Base-by-base conservation (phyloP, 2,329 filamentous ascomycete genomes). In the Aspergillus melleus region DNA sequence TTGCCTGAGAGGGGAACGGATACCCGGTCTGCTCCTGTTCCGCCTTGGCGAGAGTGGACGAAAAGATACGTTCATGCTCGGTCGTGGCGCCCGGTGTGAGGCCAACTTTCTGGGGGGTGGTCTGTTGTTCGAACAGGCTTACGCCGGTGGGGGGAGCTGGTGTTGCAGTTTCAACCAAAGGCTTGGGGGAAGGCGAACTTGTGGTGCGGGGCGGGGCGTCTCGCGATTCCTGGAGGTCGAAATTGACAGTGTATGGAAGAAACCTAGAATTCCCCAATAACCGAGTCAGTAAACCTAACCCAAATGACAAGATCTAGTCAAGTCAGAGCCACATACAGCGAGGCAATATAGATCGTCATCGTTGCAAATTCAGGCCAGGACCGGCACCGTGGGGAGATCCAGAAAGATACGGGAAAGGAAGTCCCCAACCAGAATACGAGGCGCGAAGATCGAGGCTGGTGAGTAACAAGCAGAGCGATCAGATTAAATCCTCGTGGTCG, bases 171-270 rank as follows among this genome's bases (percentile, higher is more conserved):
- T 68, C 69, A 67, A 72, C 59, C 65, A 51, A 57, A 56, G 65
- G 51, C 53, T 65, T 66, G n/a, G 62, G 58, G 51, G 63, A 70
- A 64, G 54, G 73, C 24, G 61, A 59, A 54, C 73, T 65, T 68
- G 73, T 61, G 71, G 72, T 63, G 72, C 78, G 59, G 76, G 77
- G 54, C 80, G 79, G 32, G 81, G 82, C 59, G 62, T 69, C 61
- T 55, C 69, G 68, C 26, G 66, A 62, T 20, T 71, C 68, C 50
- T 76, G 85, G 58, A 90, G 82, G 67, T 88, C 88, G 76, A 98
- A 98, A 76, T 96, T 88, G 70, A 96, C 83, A 46, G 94, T 98
- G 75, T 96, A 93, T 36, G 94, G 94, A 39, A 97, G 85, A 74
- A 96, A 96, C 59, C 93, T 96, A 54, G 3, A 29, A 2, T 1